Evolutionary conservation across 192 early-diverging fungal genomes (phyloP).

Genomic region (Gamsiella multidivaricata): DNA sequence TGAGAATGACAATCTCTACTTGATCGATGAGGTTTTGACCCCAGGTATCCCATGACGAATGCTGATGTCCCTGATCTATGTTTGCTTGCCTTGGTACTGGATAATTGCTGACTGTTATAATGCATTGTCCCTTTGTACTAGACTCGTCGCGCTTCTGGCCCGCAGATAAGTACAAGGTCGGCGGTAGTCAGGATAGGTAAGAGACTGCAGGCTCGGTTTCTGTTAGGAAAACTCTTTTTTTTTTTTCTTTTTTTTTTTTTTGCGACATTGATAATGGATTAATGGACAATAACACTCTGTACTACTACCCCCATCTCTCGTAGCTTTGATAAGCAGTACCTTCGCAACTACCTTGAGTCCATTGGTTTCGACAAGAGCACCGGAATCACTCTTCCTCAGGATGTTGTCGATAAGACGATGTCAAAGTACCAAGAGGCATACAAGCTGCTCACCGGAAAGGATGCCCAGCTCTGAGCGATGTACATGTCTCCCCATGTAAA

Average conservation of each 20-base stretch:
- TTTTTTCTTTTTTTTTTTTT: not conserved
- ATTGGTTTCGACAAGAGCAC: conserved; percentile 89
- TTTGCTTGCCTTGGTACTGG: no score
- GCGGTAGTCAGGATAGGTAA: conserved; percentile 77
- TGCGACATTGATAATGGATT: not conserved
- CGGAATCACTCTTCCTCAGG: conserved; percentile 85
- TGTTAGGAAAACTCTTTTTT: no score
- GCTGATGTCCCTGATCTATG: not conserved
- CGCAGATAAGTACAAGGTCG: conserved; percentile 79
- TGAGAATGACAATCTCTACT: conserved; percentile 77
- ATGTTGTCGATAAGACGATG: conserved; percentile 87
- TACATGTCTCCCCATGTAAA: no score
- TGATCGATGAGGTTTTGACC: conserved; percentile 97
- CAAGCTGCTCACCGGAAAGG: conserved; percentile 81
- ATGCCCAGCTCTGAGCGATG: conserved; percentile 62
- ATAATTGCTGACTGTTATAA: no score
- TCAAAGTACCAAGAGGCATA: conserved; percentile 93
- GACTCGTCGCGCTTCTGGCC: conserved; percentile 99
- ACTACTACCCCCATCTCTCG: not conserved
- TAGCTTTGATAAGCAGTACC: conserved; percentile 97
- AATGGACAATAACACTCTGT: not conserved
- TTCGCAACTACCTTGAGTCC: conserved; percentile 92
- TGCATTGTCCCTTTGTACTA: conserved; percentile 20
- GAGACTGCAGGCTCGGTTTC: no score
- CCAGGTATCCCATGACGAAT: no score